phyloP scores from a whole-genome alignment of 306 rosid genomes.

The Quercus gilva region DNA sequence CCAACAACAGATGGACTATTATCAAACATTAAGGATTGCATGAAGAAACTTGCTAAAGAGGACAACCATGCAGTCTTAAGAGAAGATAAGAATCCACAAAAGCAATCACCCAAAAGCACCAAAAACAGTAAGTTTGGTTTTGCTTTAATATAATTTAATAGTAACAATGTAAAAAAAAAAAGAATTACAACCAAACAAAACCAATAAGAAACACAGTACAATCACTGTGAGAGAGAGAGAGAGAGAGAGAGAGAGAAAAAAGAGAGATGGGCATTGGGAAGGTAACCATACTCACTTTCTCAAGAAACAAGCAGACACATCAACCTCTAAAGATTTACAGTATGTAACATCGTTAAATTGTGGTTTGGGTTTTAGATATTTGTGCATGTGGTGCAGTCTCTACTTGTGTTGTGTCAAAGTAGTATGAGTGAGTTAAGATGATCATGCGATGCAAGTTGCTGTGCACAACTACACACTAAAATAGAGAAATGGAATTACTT shows the following conservation, averaged over 20 bases:
- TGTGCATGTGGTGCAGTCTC: not conserved
- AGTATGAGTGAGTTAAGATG: too few species aligned
- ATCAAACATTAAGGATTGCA: not conserved
- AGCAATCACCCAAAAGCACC: conserved; percentile 2
- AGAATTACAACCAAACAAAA: not conserved
- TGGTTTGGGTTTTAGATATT: not conserved
- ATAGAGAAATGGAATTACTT: not conserved
- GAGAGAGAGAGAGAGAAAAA: not conserved
- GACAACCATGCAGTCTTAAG: conserved; percentile 21
- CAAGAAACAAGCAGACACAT: conserved; percentile 9
- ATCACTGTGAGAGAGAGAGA: too few species aligned
- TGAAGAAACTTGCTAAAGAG: conserved; percentile 20
- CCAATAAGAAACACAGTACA: not conserved
- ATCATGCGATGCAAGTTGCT: too few species aligned
- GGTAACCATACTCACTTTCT: not conserved
- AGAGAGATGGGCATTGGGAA: not conserved
- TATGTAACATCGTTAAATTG: too few species aligned
- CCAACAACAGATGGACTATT: too few species aligned
- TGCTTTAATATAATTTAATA: too few species aligned
- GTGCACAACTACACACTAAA: not conserved
- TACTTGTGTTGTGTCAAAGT: not conserved
- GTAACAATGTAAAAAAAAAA: not conserved
- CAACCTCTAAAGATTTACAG: not conserved
- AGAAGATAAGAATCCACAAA: conserved; percentile 29
- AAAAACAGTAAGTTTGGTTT: not conserved